These are phyloP conservation scores for Leptosphaerulina australis DNA, from an alignment of 2,329 filamentous ascomycete species.

Conservation along the genomic window DNA sequence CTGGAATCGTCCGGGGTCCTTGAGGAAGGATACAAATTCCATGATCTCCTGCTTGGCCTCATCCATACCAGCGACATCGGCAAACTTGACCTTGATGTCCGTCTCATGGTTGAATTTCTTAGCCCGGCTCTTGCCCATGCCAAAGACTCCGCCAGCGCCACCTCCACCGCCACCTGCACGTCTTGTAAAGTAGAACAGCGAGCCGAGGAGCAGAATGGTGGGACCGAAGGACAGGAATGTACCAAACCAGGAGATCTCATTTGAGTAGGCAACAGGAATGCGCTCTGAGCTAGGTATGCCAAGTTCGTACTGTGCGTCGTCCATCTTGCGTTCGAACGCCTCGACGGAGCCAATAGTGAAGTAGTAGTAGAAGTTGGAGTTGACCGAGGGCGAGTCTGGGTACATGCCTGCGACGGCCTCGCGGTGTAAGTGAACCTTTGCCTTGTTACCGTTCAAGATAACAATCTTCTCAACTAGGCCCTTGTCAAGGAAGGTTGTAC, in stretches of 20 bases:
- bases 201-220: slow-evolving; percentile 82
- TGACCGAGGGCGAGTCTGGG: slow-evolving; percentile 73
- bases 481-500: slow-evolving; percentile 92
- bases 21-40: slow-evolving; percentile 98
- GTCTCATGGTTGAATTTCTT: slow-evolving; percentile 98
- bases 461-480: slow-evolving; percentile 92
- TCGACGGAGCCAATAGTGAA: slow-evolving; percentile 96
- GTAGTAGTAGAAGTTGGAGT: slow-evolving; percentile 79
- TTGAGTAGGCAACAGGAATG: slow-evolving; percentile 88
- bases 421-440: slow-evolving; percentile 80
- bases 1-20: slow-evolving; percentile 90
- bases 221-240: slow-evolving; percentile 83
- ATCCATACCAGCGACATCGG: slow-evolving; percentile 96
- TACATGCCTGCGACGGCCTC: slow-evolving; percentile 74
- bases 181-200: slow-evolving; percentile 78
- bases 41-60: slow-evolving; percentile 98
- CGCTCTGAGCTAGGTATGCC: slow-evolving; percentile 85
- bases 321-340: slow-evolving; percentile 85
- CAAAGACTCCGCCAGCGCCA: slow-evolving; percentile 81
- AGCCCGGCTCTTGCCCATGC: slow-evolving; percentile 92
- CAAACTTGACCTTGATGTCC: slow-evolving; percentile 94
- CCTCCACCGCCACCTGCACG: slow-evolving; percentile 70
- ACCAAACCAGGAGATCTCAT: slow-evolving; percentile 74
- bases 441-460: slow-evolving; percentile 76
- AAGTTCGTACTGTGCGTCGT: slow-evolving; percentile 85